Conservation (phyloP, 2,329 filamentous ascomycete genomes). For the Apiospora aurea region DNA sequence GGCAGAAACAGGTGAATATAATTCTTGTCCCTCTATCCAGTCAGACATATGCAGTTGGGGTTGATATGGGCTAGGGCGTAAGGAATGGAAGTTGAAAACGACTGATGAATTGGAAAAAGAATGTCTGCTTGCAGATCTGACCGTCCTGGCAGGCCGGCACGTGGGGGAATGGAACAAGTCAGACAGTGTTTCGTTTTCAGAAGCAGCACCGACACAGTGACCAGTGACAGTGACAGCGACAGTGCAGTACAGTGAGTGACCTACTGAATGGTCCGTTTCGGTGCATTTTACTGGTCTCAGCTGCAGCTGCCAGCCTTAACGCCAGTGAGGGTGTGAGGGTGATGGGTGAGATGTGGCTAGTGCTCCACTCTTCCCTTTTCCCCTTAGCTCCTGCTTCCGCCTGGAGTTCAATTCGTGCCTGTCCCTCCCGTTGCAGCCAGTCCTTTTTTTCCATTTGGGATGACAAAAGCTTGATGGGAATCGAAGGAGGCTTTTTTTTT, state of each 20-base stretch:
- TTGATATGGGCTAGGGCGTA: background rate
- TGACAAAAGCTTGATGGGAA: conserved; percentile 21
- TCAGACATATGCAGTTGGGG: background rate
- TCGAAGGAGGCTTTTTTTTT: background rate
- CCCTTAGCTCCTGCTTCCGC: background rate
- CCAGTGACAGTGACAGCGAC: too few species aligned
- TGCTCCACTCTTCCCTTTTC: background rate
- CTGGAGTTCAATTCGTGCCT: background rate
- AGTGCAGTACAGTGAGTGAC: background rate
- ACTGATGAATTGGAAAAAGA: background rate
- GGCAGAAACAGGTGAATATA: background rate
- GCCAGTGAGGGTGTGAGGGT: background rate
- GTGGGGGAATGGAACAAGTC: conserved; percentile 2
- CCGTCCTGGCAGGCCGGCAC: background rate
- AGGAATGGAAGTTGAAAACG: background rate
- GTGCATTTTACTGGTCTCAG: conserved; percentile 5
- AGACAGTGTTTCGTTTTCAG: background rate
- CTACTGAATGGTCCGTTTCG: background rate
- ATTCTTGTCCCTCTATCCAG: background rate
- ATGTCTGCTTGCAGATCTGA: conserved; percentile 10
- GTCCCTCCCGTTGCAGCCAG: conserved; percentile 4
- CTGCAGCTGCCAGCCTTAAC: background rate
- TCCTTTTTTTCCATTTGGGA: conserved; percentile 8
- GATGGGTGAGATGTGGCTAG: conserved; percentile 16
- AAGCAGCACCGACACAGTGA: background rate